Evolutionary conservation across 1,139 yeast genomes (phyloP), one percentile per base, ranked within the genome.

Genomic region (Hemisphaericaspora xylanilytica): DNA sequence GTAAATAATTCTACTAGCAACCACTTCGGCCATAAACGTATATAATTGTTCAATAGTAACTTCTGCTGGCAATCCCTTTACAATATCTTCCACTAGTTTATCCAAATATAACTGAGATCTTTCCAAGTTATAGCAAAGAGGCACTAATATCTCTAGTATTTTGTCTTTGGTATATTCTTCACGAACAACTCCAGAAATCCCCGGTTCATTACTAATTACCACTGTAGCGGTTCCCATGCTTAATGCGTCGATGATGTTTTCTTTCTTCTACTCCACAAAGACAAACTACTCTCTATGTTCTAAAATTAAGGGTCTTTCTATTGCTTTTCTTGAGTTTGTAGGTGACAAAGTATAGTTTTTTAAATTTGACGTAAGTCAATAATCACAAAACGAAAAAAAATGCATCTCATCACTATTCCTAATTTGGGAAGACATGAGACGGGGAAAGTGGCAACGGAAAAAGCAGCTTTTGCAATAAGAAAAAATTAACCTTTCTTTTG

Each of bases 1-100:
- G 31, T 53, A 52, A 2, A 73, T 67, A 1, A 70, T 65, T 47
- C 67, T 56, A 2, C 75, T 58, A 1, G 81, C 81, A 24, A 70
- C 48, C 5, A 63, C 59, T 48, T 76, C 81, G 2, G 76, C 64
- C 2, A 64, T 55, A 30, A 70, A 58, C 11, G 63, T 67, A 32
- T 61, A 51, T 14, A 75, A 56, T 33, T 73, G 65, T n/a, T 55
- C 44, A 3, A 54, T 40, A 1, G 60, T 46, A 8, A 73, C 48
- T 9, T 43, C 43, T 4, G 53, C 58, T 0, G 81, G 78, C 5
- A 75, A 49, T 0, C 67, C 63, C 7, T 35, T 31, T 9, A 43
- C 44, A 5, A 67, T 47, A 28, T 44, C 51, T 2, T 52, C 51
- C 1, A 59, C 57, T 2, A 63, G 43, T 10, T 46, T 52, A 10